Base-by-base conservation (phyloP, 495 filamentous ascomycete species). In the Sabuloglossum arenarium region DNA sequence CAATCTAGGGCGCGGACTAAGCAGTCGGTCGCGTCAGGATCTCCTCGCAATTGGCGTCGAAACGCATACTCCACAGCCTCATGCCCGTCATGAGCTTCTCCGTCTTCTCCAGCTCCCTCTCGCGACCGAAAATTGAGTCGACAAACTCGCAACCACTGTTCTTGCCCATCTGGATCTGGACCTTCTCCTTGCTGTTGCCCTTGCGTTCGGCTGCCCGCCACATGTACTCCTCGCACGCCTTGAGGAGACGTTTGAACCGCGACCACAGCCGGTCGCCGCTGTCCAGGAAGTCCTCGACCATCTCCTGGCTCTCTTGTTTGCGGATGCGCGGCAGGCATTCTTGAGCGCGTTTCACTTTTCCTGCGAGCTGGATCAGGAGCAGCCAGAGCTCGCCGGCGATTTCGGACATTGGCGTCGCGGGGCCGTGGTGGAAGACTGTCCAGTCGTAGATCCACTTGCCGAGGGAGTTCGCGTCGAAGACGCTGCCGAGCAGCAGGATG, bases 371-470 rank as follows among this genome's bases (percentile, higher is more conserved):
- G 70, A 96, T 96, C 58, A 97, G 75, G 45, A 96, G 73, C 30
- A 96, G 78, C 91, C 91, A 98, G 59, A 98, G 70, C 63, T 96
- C 88, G 64, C 91, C 91, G 21, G 91, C 89, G 65, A 94, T 81
- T 58, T 95, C 88, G 42, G 88, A 79, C 66, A 95, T 88, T 58
- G 91, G 86, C 3, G 86, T 87, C 28, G 78, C 79, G 11, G 87
- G 76, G 42, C 88, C 88, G 60, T 93, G 84, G 67, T 84, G 81
- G 71, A 86, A 96, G 58, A 96, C 86, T 30, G 91, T 96, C 91
- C 91, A 98, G 75, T 98, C 94, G 72, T 94, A 98, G 66, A 98
- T 90, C 91, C 91, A 98, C 69, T 95, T 94, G 63, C 91, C 91
- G 16, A 98, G 77, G 23, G 86, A 93, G 76, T 95, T 95, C 67